These are phyloP conservation scores for Lagenidium giganteum DNA, from an alignment of 352 stramenopile species.

Conservation along the genomic window DNA sequence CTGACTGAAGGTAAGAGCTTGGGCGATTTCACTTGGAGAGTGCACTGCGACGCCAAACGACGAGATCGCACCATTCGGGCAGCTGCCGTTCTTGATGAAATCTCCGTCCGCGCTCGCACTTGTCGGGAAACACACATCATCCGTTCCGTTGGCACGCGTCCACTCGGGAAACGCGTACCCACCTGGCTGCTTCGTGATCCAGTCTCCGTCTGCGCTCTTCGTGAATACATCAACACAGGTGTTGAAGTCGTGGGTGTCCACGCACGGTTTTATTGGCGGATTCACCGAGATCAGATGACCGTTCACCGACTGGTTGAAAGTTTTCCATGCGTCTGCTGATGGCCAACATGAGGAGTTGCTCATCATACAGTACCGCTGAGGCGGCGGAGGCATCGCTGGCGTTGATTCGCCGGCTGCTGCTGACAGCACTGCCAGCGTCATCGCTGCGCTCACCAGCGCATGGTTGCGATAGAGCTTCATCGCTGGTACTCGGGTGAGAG, in stretches of 20 bases:
- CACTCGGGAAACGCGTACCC: slow-evolving; percentile 5
- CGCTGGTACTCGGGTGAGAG: no score
- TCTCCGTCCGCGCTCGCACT: not conserved
- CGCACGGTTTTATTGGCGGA: slow-evolving; percentile 4
- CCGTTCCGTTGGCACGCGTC: not conserved
- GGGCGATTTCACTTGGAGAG: not conserved
- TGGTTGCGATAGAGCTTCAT: no score
- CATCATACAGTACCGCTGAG: no score
- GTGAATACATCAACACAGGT: no score
- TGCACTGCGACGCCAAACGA: slow-evolving; percentile 1
- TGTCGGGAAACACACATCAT: slow-evolving; percentile 1
- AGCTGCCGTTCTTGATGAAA: not conserved
- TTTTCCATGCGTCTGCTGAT: no score
- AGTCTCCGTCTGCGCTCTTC: not conserved
- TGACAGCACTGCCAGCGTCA: no score
- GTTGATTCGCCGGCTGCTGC: no score
- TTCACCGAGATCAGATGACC: slow-evolving; percentile 1
- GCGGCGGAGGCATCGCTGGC: no score
- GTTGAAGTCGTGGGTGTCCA: not conserved
- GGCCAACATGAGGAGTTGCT: no score
- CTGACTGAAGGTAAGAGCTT: not conserved
- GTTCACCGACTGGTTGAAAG: no score
- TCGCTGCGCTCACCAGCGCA: no score
- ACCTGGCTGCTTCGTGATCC: not conserved
- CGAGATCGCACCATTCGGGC: slow-evolving; percentile 1